A percentile compares a stretch with the other conserved stretches of the same genome.
phyloP scores from a whole-genome alignment of 768 basidiomycete species.

The Leucogyrophana mollusca region DNA sequence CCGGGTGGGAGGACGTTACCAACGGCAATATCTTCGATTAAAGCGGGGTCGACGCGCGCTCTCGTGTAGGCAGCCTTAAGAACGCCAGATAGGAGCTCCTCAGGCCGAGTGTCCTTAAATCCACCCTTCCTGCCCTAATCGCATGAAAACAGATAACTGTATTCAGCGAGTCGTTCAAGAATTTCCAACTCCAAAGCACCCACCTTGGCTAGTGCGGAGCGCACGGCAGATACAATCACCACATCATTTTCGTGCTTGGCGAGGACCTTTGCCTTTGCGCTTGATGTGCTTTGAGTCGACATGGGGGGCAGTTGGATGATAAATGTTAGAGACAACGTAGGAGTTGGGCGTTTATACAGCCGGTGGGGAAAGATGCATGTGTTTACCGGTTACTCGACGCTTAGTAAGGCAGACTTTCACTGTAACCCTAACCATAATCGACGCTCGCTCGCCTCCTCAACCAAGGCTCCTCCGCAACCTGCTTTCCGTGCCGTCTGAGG shows the following conservation, averaged over 20 bases:
- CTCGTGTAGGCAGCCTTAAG: slow-evolving; percentile 71
- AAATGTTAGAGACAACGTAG: neutral
- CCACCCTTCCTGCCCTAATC: slow-evolving; percentile 77
- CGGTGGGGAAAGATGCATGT: slow-evolving; percentile 18
- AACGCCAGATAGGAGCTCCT: slow-evolving; percentile 76
- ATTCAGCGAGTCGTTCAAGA: neutral
- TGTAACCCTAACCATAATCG: too few species aligned
- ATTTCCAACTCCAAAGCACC: slow-evolving; percentile 13
- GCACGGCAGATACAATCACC: slow-evolving; percentile 84
- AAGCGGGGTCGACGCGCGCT: slow-evolving; percentile 69
- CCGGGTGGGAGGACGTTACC: slow-evolving; percentile 89
- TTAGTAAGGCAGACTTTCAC: too few species aligned
- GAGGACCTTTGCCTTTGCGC: slow-evolving; percentile 58
- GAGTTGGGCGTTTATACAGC: slow-evolving; percentile 13
- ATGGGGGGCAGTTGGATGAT: slow-evolving; percentile 8
- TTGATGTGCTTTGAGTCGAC: slow-evolving; percentile 11
- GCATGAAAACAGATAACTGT: slow-evolving; percentile 4
- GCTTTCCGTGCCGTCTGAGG: too few species aligned
- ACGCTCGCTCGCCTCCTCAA: too few species aligned
- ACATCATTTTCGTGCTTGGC: slow-evolving; percentile 82
- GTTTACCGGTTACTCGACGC: slow-evolving; percentile 18
- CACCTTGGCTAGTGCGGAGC: slow-evolving; percentile 92
- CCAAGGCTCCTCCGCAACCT: too few species aligned
- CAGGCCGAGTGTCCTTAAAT: slow-evolving; percentile 88
- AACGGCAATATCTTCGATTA: slow-evolving; percentile 82